These are phyloP conservation scores for Leptomonas seymouri DNA, from an alignment of 208 protist genomes.

Conservation along the genomic window DNA sequence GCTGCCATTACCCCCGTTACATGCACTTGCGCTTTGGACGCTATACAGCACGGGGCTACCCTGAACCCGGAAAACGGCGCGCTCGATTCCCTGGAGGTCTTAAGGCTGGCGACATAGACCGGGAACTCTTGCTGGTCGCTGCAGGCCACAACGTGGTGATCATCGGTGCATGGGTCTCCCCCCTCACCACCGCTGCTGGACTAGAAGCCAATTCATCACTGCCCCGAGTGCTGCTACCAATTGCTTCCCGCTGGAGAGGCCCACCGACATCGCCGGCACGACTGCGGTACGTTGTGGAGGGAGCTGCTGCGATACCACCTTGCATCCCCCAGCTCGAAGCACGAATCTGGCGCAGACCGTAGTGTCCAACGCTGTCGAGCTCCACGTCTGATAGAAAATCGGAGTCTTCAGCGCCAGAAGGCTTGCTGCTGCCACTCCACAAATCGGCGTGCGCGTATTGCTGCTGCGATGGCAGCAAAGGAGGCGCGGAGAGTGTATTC, in stretches of 20 bases:
- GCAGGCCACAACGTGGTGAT: conserved; percentile 14
- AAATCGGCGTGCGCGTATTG: background rate
- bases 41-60: conserved; percentile 1
- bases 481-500: too few species aligned
- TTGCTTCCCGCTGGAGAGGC: background rate
- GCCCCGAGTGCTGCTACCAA: background rate
- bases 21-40: background rate
- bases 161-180: background rate
- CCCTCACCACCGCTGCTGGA: too few species aligned
- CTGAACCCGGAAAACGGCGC: background rate
- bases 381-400: conserved; percentile 36
- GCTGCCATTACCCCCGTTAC: background rate
- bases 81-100: background rate
- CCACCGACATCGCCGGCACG: background rate
- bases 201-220: too few species aligned
- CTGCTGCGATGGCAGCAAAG: background rate
- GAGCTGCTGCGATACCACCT: background rate
- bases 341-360: conserved; percentile 19
- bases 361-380: conserved; percentile 15
- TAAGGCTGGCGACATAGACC: background rate
- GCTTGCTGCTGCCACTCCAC: conserved; percentile 1
- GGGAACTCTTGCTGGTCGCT: background rate
- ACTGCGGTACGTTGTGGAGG: conserved; percentile 3
- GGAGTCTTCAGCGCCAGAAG: conserved; percentile 12
- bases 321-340: conserved; percentile 26